A percentile compares a stretch with the other conserved stretches of the same genome.
Evolutionary conservation across 192 early-diverging fungal species (phyloP).

Genomic region (Geranomyces variabilis): DNA sequence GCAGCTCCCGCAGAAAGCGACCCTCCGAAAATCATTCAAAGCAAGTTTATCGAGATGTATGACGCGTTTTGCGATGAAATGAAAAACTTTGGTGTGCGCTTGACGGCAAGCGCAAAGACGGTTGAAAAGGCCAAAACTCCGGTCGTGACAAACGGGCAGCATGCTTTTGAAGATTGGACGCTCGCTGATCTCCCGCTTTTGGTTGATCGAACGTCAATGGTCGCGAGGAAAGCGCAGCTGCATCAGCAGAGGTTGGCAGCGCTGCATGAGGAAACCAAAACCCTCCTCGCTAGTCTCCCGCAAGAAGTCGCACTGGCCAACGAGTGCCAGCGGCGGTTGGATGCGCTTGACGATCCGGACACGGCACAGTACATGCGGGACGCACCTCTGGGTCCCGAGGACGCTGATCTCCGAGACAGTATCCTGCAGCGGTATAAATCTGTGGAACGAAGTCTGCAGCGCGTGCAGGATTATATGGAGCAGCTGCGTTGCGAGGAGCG

Average conservation of each 20-base stretch:
- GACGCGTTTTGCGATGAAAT: slow-evolving; percentile 14
- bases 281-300: background rate
- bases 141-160: background rate
- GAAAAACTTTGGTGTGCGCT: slow-evolving; percentile 1
- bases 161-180: background rate
- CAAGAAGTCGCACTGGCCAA: background rate
- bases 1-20: background rate
- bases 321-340: slow-evolving; percentile 6
- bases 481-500: background rate
- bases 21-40: slow-evolving; percentile 3
- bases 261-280: background rate
- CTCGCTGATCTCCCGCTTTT: slow-evolving; percentile 3
- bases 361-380: slow-evolving; percentile 4
- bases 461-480: slow-evolving; percentile 3
- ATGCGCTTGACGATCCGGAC: background rate
- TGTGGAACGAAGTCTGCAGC: background rate
- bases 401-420: slow-evolving; percentile 13
- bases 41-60: slow-evolving; percentile 18
- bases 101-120: background rate
- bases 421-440: slow-evolving; percentile 7
- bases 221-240: background rate
- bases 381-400: slow-evolving; percentile 27
- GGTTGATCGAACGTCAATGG: background rate
- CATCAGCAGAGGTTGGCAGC: background rate
- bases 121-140: background rate